Base-by-base conservation (phyloP, 805 yeast genomes). In the Candida andamanensis region DNA sequence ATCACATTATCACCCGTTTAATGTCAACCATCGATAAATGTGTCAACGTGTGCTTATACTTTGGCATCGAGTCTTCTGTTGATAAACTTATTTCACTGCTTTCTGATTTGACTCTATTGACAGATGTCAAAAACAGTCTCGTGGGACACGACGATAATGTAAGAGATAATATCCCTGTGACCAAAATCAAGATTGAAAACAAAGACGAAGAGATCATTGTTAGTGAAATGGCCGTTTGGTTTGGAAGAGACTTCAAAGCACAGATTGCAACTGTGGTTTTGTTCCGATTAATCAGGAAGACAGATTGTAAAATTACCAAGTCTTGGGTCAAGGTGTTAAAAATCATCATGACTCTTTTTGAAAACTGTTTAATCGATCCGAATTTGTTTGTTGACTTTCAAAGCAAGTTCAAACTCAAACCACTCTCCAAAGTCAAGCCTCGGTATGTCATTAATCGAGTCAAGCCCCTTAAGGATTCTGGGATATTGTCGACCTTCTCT, bases 181-280 rank as follows among this genome's bases (percentile, higher is more conserved):
- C 73, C 17, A 72, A 66, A 44, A 49, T 68, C 24, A 58, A 52
- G 21, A 55, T 77, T 17, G 84, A 77, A 28, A 69, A 71, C 23
- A 72, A 74, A 17, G 69, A 72, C 9, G 74, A 69, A 12, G 64
- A 67, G 4, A 70, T 92, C 21, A 80, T 83, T 4, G 92, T 92
- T 3, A 80, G 94, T 49, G 87, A 85, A 35, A 60, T 77, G 32
- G 76, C 96, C 0, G 85, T 87, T 11, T 71, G 80, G 53, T 80
- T 92, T 51, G 99, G 98, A 5, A 70, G 81, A 29, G 92, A 87
- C 49, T 85, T 85, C 60, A 86, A 89, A 49, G 95, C 95, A 0
- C 98, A 94, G 51, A 62, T 90, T 39, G 81, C 96, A 9, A 72
- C 87, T 2, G 87, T 89, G 30, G 90, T 90, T 1, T 63, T 90